Base-by-base conservation (phyloP, 148 eudicot species). In the Persicaria maculosa region DNA sequence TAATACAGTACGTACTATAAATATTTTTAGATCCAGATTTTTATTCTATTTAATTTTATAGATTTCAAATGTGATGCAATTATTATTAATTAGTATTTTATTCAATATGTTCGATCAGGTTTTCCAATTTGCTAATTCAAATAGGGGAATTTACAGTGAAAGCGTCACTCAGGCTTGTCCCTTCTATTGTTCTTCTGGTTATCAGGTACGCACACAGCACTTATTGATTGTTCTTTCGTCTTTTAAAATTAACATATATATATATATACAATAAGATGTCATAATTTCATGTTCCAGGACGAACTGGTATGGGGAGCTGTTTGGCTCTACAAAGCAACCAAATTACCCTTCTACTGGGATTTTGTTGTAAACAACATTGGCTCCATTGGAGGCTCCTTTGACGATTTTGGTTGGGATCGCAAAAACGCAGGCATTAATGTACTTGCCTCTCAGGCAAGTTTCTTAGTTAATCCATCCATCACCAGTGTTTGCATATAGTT, bases 141-240 rank as follows among this genome's bases (percentile, higher is more conserved):
- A 82, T 58, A 87, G 95, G 80, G 96, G 89, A 36, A 77, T 93
- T 65, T 89, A 91, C 62, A 72, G 83, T 53, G 89, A 59, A n/a
- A n/a, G 53, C 54, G 50, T 19, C 10, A 5, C 73, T 46, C 36
- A 25, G 11, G 90, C 93, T 65, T 93, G 98, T 76, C 97, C 93
- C 17, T 93, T 93, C 77, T 93, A 93, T 72, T 93, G 97, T 82
- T 89, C 95, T 76, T 86, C 81, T 0, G 97, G 98, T 55, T 93
- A 88, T 77, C 85, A 86, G 90, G 95, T 90, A 74, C 36, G 1
- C 11, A 25, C 57, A 2, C 40, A 31, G 40, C 2, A 31, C 40
- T 31, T 1, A 31, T 31, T 31, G 40, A 31, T 31, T 31, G 40
- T 31, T 31, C 2, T 31, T 31, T 31, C 3, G 40, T 31, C 40